These are phyloP conservation scores for Talaromyces sp. DNA, from an alignment of 2,329 filamentous ascomycete genomes.

Conservation along the genomic window DNA sequence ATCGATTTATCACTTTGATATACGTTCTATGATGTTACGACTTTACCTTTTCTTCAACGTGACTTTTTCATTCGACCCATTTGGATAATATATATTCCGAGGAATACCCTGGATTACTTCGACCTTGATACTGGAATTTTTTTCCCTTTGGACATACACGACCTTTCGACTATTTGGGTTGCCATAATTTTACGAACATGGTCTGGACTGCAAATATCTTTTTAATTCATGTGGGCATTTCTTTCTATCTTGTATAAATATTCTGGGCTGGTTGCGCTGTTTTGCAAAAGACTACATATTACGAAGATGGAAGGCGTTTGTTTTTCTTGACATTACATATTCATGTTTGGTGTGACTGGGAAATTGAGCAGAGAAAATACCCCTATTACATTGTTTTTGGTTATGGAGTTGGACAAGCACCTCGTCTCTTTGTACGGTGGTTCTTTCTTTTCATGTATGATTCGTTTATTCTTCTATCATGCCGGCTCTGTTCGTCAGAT, in stretches of 20 bases:
- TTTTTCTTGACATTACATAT: constrained; percentile 1
- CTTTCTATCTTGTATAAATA: constrained; percentile 11
- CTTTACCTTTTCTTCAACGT: not conserved
- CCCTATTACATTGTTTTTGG: constrained; percentile 18
- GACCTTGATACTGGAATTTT: not conserved
- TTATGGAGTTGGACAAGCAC: constrained; percentile 8
- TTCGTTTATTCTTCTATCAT: constrained; percentile 15
- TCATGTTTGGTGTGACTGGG: constrained; percentile 7
- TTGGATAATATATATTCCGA: not conserved
- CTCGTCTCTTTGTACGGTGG: not conserved
- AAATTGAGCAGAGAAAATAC: constrained; percentile 19
- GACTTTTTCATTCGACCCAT: not conserved
- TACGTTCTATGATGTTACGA: constrained; percentile 14
- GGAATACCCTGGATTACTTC: not conserved
- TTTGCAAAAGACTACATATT: constrained; percentile 13
- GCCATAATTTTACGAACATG: constrained; percentile 9
- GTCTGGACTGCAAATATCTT: constrained; percentile 13
- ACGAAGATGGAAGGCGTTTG: constrained; percentile 15
- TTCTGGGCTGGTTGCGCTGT: constrained; percentile 8
- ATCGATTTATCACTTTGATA: constrained; percentile 7
- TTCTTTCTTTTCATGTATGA: constrained; percentile 19
- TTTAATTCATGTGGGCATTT: constrained; percentile 5
- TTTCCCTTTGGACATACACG: constrained; percentile 8
- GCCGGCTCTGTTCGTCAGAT: constrained; percentile 12
- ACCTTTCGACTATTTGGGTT: constrained; percentile 2